Percentiles rank a stretch among this genome's conserved stretches.
phyloP scores from a whole-genome alignment of 257 asterid species.

The Solanum paucissectum region DNA sequence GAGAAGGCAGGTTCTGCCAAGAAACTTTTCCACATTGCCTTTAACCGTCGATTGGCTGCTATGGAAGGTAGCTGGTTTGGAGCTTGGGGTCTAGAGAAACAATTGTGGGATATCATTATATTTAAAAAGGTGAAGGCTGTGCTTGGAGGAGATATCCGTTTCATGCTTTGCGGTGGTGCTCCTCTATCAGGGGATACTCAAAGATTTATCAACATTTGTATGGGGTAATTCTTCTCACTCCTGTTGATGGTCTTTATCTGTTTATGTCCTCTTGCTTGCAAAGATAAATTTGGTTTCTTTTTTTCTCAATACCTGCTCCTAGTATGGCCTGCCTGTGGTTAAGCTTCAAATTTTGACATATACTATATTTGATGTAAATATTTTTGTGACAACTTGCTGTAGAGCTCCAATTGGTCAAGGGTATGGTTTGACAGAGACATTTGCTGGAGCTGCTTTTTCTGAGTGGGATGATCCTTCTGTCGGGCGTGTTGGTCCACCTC shows the following conservation, averaged over 20 bases:
- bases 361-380: neutral
- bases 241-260: neutral
- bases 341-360: neutral
- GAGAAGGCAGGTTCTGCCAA: slow-evolving; percentile 76
- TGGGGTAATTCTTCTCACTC: slow-evolving; percentile 52
- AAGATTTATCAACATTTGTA: slow-evolving; percentile 87
- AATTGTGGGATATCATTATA: slow-evolving; percentile 56
- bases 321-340: neutral
- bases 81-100: slow-evolving; percentile 67
- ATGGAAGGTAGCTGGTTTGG: slow-evolving; percentile 92
- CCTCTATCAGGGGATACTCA: slow-evolving; percentile 89
- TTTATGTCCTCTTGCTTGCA: neutral
- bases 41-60: slow-evolving; percentile 56
- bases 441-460: slow-evolving; percentile 89
- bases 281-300: neutral
- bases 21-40: slow-evolving; percentile 64
- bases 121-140: slow-evolving; percentile 58
- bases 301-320: neutral
- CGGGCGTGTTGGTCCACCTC: slow-evolving; percentile 97
- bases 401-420: slow-evolving; percentile 98
- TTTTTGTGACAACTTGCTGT: slow-evolving; percentile 8
- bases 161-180: slow-evolving; percentile 99
- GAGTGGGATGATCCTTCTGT: slow-evolving; percentile 76
- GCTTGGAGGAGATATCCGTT: slow-evolving; percentile 84
- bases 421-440: slow-evolving; percentile 89